Evolutionary conservation across 306 rosid genomes (phyloP).

Genomic region (Oemleria cerasiformis): DNA sequence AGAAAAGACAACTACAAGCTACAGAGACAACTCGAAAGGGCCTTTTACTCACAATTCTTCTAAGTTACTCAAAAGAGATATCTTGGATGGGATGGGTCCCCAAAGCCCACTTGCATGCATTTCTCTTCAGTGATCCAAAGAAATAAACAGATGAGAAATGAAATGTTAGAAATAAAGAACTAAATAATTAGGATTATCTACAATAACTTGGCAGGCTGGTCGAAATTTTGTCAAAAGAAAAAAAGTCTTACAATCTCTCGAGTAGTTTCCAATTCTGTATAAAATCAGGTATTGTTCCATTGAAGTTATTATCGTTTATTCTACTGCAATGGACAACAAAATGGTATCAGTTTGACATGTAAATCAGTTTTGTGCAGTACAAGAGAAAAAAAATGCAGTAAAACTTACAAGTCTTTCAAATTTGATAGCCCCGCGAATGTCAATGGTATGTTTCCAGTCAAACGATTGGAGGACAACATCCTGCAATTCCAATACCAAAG

Average conservation of each 20-base stretch:
- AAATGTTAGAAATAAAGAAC: constrained; percentile 3
- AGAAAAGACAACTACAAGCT: constrained; percentile 9
- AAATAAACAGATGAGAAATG: constrained; percentile 15
- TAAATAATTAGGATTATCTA: neutral
- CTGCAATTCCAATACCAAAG: constrained; percentile 38
- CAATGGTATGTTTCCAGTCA: constrained; percentile 60
- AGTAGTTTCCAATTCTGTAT: constrained; percentile 69
- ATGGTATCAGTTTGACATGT: constrained; percentile 10
- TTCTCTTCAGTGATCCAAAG: constrained; percentile 49
- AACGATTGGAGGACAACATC: constrained; percentile 67
- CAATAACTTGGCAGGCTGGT: constrained; percentile 1
- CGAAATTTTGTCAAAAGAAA: constrained; percentile 7
- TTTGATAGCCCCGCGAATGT: constrained; percentile 49
- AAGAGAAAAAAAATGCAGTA: constrained; percentile 10
- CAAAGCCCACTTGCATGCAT: constrained; percentile 84
- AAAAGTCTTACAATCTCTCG: constrained; percentile 59
- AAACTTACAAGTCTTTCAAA: constrained; percentile 63
- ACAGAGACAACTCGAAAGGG: constrained; percentile 6
- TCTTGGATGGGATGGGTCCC: constrained; percentile 72
- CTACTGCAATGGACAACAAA: constrained; percentile 54
- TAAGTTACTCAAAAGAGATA: constrained; percentile 59
- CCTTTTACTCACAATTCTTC: constrained; percentile 51
- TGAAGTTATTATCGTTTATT: constrained; percentile 70
- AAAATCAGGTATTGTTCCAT: constrained; percentile 65
- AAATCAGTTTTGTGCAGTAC: neutral